Evolutionary conservation across 169 alveolate species (phyloP).

Genomic region (Plasmodium yoelii): DNA sequence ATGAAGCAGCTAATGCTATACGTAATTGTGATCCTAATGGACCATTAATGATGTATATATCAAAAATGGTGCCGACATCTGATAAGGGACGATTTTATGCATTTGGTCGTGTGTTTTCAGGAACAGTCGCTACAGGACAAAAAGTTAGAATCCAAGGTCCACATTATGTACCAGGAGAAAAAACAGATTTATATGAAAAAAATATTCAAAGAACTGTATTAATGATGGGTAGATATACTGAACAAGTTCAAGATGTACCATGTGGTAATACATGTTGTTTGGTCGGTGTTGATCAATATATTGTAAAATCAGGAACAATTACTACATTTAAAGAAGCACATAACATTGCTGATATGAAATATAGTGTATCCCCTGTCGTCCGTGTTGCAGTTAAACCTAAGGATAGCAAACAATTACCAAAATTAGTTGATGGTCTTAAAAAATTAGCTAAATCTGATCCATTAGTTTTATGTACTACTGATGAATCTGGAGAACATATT

Average conservation of each 20-base stretch:
- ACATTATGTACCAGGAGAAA: conserved; percentile 98
- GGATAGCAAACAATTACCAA: conserved; percentile 98
- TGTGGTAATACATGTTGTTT: conserved; percentile 99
- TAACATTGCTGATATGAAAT: conserved; percentile 98
- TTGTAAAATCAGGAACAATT: conserved; percentile 98
- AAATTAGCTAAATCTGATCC: conserved; percentile 98
- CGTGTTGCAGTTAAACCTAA: conserved; percentile 99
- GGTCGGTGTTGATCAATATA: conserved; percentile 98
- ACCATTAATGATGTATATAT: conserved; percentile 99
- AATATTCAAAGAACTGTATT: conserved; percentile 98
- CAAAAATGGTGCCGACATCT: conserved; percentile 99
- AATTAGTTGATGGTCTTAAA: conserved; percentile 98
- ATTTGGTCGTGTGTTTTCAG: conserved; percentile 99
- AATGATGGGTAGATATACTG: conserved; percentile 98
- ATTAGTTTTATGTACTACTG: conserved; percentile 97
- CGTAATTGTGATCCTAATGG: conserved; percentile 98
- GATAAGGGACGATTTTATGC: conserved; percentile 99
- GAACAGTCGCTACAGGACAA: conserved; percentile 98
- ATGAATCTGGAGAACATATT: conserved; percentile 99
- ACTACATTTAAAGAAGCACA: conserved; percentile 97
- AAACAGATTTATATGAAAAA: conserved; percentile 96
- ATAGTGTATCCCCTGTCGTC: conserved; percentile 99
- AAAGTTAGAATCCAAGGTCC: conserved; percentile 99
- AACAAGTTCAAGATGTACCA: conserved; percentile 98
- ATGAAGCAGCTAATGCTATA: conserved; percentile 96